Evolutionary conservation across 2,329 filamentous ascomycete species (phyloP).

Genomic region (Aspergillus latus): DNA sequence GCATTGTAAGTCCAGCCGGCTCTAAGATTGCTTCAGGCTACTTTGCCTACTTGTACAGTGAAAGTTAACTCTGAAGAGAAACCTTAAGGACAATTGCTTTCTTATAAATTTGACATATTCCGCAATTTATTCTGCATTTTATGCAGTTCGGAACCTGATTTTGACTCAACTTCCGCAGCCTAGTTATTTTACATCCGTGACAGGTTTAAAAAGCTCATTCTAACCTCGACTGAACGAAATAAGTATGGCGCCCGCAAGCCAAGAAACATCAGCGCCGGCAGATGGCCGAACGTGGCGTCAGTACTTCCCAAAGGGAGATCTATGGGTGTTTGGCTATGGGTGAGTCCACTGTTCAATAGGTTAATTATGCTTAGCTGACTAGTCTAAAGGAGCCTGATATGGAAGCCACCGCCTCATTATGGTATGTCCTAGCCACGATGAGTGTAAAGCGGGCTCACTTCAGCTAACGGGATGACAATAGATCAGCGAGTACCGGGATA

Average conservation of each 20-base stretch:
- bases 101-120: background rate
- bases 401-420: conserved; percentile 95
- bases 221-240: background rate
- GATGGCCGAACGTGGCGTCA: conserved; percentile 44
- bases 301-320: conserved; percentile 59
- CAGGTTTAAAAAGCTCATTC: background rate
- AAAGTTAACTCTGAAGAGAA: background rate
- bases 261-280: conserved; percentile 27
- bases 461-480: conserved; percentile 40
- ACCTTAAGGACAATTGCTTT: background rate
- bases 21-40: background rate
- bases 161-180: background rate
- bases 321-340: conserved; percentile 99
- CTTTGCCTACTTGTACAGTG: background rate
- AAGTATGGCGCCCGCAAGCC: conserved; percentile 9
- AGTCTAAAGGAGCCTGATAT: conserved; percentile 78
- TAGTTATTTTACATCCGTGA: background rate
- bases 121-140: background rate
- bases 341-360: conserved; percentile 46
- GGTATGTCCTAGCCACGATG: conserved; percentile 57
- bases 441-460: background rate
- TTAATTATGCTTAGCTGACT: conserved; percentile 9
- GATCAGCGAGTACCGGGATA: conserved; percentile 84
- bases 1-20: background rate
- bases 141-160: background rate